phyloP scores from a whole-genome alignment of 2,329 filamentous ascomycete species.

The Sporothrix humicola region DNA sequence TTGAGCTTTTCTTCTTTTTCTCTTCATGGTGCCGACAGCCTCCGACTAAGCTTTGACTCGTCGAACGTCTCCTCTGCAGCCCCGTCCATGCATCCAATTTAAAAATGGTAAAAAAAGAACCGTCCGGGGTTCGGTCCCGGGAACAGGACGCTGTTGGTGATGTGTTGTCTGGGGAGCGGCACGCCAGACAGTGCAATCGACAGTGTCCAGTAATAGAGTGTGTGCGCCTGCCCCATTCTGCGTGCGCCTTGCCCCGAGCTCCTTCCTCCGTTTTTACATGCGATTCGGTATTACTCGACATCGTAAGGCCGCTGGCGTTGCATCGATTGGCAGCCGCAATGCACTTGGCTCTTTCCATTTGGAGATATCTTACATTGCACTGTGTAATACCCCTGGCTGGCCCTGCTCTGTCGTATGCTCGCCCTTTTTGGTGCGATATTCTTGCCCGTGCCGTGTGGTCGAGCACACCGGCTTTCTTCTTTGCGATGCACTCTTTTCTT shows the following conservation, averaged over 20 bases:
- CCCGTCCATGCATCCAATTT: neutral
- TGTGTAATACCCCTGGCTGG: neutral
- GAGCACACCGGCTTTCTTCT: neutral
- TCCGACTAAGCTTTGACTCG: neutral
- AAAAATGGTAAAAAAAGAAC: neutral
- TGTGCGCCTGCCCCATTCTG: slow-evolving; percentile 9
- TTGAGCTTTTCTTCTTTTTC: neutral
- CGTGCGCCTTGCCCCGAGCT: slow-evolving; percentile 3
- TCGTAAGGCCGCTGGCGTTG: neutral
- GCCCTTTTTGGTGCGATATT: neutral
- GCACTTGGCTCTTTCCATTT: slow-evolving; percentile 1
- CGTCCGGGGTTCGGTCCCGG: neutral
- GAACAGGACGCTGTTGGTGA: neutral
- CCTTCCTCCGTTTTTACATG: neutral
- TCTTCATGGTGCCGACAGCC: neutral
- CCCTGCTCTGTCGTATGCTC: slow-evolving; percentile 4
- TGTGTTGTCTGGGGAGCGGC: slow-evolving; percentile 26
- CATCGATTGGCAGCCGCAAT: slow-evolving; percentile 5
- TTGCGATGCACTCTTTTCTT: neutral
- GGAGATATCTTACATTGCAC: neutral
- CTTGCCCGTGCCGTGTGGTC: neutral
- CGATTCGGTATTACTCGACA: neutral
- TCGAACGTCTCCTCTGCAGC: neutral
- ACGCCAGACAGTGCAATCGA: slow-evolving; percentile 9
- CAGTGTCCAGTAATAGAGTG: slow-evolving; percentile 7